Conservation (phyloP, 495 filamentous ascomycete species). For the Penicillium silybi region DNA sequence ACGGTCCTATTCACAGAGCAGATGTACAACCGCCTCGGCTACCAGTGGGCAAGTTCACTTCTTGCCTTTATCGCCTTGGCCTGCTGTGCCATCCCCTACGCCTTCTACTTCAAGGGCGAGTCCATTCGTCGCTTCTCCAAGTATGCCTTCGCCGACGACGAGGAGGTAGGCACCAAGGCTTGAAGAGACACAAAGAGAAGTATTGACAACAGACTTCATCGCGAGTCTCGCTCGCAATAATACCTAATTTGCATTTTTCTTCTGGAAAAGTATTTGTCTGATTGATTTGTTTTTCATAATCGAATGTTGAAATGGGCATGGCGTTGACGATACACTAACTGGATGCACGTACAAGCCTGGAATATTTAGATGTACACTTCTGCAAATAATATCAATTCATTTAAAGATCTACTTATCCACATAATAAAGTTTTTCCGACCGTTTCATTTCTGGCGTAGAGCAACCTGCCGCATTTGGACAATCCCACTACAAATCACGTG, state of each 20-base stretch:
- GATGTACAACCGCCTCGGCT: conserved; percentile 69
- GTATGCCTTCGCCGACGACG: conserved; percentile 61
- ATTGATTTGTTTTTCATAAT: not conserved
- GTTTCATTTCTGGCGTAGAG: conserved; percentile 14
- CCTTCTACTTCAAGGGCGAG: conserved; percentile 73
- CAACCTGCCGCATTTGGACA: conserved; percentile 15
- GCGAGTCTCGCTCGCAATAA: not conserved
- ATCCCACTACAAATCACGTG: conserved; percentile 22
- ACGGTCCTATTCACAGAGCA: conserved; percentile 75
- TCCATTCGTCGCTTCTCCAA: conserved; percentile 59
- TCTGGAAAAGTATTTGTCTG: no score
- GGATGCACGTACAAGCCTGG: not conserved
- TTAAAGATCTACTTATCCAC: not conserved
- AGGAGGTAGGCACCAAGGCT: conserved; percentile 32
- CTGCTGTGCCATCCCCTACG: conserved; percentile 72
- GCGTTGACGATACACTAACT: not conserved
- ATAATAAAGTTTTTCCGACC: not conserved
- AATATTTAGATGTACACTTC: not conserved
- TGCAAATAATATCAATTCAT: not conserved
- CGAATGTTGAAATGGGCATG: not conserved
- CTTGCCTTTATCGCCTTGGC: conserved; percentile 67
- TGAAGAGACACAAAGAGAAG: conserved; percentile 1
- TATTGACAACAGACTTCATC: not conserved
- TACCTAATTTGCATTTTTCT: not conserved
- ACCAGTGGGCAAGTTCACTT: conserved; percentile 71